A percentile compares a stretch with the other conserved stretches of the same genome.
phyloP scores from a whole-genome alignment of 495 filamentous ascomycete genomes.

The Aspergillus nanangensis region DNA sequence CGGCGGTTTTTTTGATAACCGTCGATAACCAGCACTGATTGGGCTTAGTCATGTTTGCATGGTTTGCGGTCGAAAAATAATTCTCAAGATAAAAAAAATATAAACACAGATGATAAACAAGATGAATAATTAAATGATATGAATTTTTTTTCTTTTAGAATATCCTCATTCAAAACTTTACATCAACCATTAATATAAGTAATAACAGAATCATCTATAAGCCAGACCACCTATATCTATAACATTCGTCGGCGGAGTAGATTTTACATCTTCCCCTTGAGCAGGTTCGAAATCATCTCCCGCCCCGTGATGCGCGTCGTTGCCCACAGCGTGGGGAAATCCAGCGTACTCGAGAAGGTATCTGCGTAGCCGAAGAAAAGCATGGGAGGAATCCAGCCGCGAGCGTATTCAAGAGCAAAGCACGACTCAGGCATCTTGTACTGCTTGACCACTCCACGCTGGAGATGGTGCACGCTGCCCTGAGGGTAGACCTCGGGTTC shows the following conservation, averaged over 20 bases:
- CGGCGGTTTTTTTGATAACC: neutral
- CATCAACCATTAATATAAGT: neutral
- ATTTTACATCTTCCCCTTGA: constrained; percentile 64
- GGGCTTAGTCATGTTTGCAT: constrained; percentile 5
- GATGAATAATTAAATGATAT: neutral
- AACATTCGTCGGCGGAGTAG: too few species aligned
- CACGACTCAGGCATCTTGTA: constrained; percentile 77
- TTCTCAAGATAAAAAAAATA: constrained; percentile 1
- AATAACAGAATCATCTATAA: neutral
- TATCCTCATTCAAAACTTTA: neutral
- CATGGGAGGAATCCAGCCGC: constrained; percentile 90
- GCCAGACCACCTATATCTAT: too few species aligned
- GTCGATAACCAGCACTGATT: too few species aligned
- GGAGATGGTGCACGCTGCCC: constrained; percentile 73
- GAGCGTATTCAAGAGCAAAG: constrained; percentile 84
- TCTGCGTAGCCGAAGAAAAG: constrained; percentile 83
- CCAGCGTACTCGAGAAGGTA: constrained; percentile 67
- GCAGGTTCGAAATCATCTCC: constrained; percentile 69
- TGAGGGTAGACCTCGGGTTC: constrained; percentile 70
- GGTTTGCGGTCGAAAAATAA: constrained; percentile 6
- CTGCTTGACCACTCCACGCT: constrained; percentile 73
- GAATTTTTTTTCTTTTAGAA: neutral
- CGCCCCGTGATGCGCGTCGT: constrained; percentile 64
- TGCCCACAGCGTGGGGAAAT: constrained; percentile 74
- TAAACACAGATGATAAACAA: neutral